Evolutionary conservation across 2,329 filamentous ascomycete genomes (phyloP).

Genomic region (Conoideocrella luteorostrata): DNA sequence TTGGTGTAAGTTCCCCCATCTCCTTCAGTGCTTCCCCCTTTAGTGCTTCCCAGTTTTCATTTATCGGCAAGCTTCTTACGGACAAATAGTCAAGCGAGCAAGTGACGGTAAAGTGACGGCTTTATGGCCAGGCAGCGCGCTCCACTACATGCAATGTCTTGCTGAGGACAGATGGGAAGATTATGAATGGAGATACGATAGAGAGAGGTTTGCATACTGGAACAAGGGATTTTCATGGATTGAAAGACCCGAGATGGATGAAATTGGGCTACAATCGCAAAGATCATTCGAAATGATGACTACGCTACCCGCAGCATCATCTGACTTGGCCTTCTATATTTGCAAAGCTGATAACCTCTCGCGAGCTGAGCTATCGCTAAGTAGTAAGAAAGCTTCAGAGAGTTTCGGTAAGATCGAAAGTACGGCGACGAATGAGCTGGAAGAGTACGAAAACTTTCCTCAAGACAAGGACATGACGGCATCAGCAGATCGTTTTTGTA

Average conservation of each 20-base stretch:
- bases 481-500: slow-evolving; percentile 2
- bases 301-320: slow-evolving; percentile 4
- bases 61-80: background rate
- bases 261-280: slow-evolving; percentile 11
- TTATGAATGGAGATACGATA: slow-evolving; percentile 16
- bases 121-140: slow-evolving; percentile 34
- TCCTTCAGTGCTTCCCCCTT: too few relatives aligned
- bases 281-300: slow-evolving; percentile 6
- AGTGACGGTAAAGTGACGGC: slow-evolving; percentile 34
- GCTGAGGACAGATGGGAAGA: slow-evolving; percentile 20
- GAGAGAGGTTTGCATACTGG: slow-evolving; percentile 18
- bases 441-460: background rate
- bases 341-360: background rate
- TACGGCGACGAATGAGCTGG: background rate
- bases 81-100: slow-evolving; percentile 15
- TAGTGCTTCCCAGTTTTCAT: too few relatives aligned
- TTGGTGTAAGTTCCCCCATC: slow-evolving; percentile 32
- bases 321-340: slow-evolving; percentile 12
- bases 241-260: slow-evolving; percentile 15
- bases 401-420: background rate
- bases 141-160: slow-evolving; percentile 40
- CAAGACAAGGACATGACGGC: background rate
- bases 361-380: background rate
- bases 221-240: slow-evolving; percentile 16
- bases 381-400: background rate